Base-by-base conservation (phyloP, 371 early-diverging fungal species). In the Funneliformis caledonium region DNA sequence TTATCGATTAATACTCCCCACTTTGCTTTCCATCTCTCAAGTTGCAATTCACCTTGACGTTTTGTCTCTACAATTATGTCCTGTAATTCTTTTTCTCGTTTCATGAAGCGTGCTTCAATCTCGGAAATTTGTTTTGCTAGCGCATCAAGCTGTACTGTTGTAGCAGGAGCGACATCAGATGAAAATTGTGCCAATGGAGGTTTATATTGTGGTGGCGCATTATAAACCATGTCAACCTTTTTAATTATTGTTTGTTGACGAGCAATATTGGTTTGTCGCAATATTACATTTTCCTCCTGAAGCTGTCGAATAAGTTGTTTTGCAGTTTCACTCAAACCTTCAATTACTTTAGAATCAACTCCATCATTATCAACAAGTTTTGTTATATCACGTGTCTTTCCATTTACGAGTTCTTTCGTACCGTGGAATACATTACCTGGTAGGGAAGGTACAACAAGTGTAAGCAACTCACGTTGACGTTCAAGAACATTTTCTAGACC, bases 11-110 rank as follows among this genome's bases (percentile, higher is more conserved):
- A 19, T 8, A 22, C 65, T 65, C 65, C 65, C 76, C 76, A 76
- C 9, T 60, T 61, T 37, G 43, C 26, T 42, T 42, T 76, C 45
- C 60, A 76, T 31, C 45, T n/a, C 61, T 59, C 62, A n/a, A 76
- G 22, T 72, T 72, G 72, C 26, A 72, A 47, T 72, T 72, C 72
- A 19, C 72, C 72, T 26, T 67, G 78, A 2, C 61, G 67, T 50
- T 78, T 67, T 11, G 68, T 78, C 16, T 78, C 78, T 6, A 2
- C 26, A 43, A 78, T 78, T 14, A 78, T n/a, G 16, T 78, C 50
- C 12, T 78, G 78, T 31, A 78, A 78, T n/a, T 78, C 68, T 26
- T 78, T 64, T 67, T 78, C 78, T 65, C 78, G 16, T 31, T 78
- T 67, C 11, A 37, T 19, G 26, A 78, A 78, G 9, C 52, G 64